These are phyloP conservation scores for Candida broadrunensis DNA, from an alignment of 805 yeast genomes.

Conservation along the genomic window DNA sequence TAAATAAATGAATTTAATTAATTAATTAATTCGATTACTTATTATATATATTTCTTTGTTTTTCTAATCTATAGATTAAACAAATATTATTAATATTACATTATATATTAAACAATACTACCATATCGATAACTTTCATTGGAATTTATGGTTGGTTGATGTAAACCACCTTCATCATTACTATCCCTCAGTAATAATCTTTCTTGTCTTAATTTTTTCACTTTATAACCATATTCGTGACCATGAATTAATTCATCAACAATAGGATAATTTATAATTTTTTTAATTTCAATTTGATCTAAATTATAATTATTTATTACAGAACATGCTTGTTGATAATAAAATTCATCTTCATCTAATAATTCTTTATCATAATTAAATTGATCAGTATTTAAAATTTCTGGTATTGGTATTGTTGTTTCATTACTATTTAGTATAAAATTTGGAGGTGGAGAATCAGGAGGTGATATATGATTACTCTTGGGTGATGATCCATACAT, in stretches of 20 bases:
- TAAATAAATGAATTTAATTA: background rate
- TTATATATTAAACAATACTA: constrained; percentile 17
- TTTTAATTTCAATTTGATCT: constrained; percentile 32
- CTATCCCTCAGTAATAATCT: constrained; percentile 5
- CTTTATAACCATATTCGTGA: constrained; percentile 41
- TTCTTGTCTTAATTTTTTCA: constrained; percentile 28
- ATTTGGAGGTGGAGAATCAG: constrained; percentile 12
- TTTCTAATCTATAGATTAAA: background rate
- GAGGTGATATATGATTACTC: constrained; percentile 14
- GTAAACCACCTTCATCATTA: constrained; percentile 1
- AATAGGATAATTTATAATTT: constrained; percentile 39
- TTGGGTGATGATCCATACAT: constrained; percentile 27
- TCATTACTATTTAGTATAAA: constrained; percentile 3
- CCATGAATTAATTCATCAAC: constrained; percentile 41
- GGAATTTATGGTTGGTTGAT: background rate
- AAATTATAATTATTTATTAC: constrained; percentile 30
- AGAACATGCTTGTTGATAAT: constrained; percentile 28
- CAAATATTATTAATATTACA: background rate
- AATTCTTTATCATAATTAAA: constrained; percentile 29
- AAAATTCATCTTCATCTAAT: constrained; percentile 36
- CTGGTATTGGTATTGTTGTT: constrained; percentile 14
- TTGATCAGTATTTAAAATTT: constrained; percentile 17
- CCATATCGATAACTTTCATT: constrained; percentile 22
- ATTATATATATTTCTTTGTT: background rate
- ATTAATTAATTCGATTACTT: background rate